Percentiles rank a stretch among this genome's conserved stretches.
phyloP scores from a whole-genome alignment of 371 early-diverging fungal species.

The Vairimorpha necatrix region DNA sequence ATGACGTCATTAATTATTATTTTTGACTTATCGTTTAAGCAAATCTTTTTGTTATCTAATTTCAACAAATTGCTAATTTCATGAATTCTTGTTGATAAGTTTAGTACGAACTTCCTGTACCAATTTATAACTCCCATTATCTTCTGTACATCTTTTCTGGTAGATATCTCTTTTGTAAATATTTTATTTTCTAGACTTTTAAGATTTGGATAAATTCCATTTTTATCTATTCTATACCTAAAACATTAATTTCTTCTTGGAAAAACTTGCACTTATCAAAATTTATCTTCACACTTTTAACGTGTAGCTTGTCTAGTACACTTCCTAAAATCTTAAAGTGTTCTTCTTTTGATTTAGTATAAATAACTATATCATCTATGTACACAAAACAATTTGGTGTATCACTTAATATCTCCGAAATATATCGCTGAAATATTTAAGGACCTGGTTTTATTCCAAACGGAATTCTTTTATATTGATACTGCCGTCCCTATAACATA shows the following conservation, averaged over 20 bases:
- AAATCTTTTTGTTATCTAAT: too few relatives aligned
- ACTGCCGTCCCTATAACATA: slow-evolving; percentile 30
- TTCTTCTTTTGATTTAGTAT: slow-evolving; percentile 10
- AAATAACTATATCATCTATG: slow-evolving; percentile 25
- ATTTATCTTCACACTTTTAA: background rate
- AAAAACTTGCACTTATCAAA: slow-evolving; percentile 1
- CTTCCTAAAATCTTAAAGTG: background rate
- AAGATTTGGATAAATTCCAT: slow-evolving; percentile 3
- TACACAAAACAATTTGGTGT: background rate
- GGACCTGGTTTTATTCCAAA: slow-evolving; percentile 15
- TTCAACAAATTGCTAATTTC: background rate
- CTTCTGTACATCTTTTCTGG: background rate
- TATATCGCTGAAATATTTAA: background rate
- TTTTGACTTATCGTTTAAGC: too few relatives aligned
- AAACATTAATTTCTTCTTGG: slow-evolving; percentile 5
- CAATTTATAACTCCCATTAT: slow-evolving; percentile 3
- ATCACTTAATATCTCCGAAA: slow-evolving; percentile 8
- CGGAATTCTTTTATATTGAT: slow-evolving; percentile 5
- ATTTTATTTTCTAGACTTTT: background rate
- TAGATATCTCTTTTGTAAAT: background rate
- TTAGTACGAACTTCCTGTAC: slow-evolving; percentile 7
- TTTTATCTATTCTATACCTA: slow-evolving; percentile 13
- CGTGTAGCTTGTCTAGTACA: background rate
- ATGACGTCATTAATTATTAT: too few relatives aligned
- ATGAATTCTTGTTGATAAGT: background rate